A percentile compares a stretch with the other conserved stretches of the same genome.
Evolutionary conservation across 495 filamentous ascomycete genomes (phyloP).

Genomic region (Aspergillus sparsus): DNA sequence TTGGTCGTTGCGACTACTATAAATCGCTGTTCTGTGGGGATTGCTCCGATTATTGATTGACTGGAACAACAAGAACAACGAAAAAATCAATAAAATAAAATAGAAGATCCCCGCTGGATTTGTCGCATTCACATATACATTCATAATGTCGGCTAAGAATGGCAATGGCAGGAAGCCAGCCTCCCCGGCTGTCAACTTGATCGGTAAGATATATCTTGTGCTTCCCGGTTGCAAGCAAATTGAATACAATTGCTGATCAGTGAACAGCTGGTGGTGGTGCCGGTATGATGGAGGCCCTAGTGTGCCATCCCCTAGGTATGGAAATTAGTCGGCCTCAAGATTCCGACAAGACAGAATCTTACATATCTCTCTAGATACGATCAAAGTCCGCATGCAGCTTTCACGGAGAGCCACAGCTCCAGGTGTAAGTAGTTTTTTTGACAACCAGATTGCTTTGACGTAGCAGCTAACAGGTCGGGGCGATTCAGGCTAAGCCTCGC

Average conservation of each 20-base stretch:
- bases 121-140: conserved; percentile 19
- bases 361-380: conserved; percentile 64
- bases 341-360: conserved; percentile 14
- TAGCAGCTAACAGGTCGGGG: conserved; percentile 25
- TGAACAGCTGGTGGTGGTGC: conserved; percentile 88
- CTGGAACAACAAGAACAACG: background rate
- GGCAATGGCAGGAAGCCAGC: conserved; percentile 75
- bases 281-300: conserved; percentile 98
- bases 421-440: conserved; percentile 57
- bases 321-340: conserved; percentile 1
- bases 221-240: background rate
- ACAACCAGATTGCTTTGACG: background rate
- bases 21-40: conserved; percentile 10
- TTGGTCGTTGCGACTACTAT: conserved; percentile 6
- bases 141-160: conserved; percentile 67
- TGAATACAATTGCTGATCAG: conserved; percentile 17
- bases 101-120: background rate
- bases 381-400: conserved; percentile 99
- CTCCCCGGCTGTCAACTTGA: conserved; percentile 87
- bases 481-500: conserved; percentile 64
- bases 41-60: conserved; percentile 9
- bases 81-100: conserved; percentile 18
- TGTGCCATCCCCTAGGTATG: conserved; percentile 91
- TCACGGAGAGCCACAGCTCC: conserved; percentile 80
- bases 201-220: conserved; percentile 58